Base-by-base conservation (phyloP, 768 basidiomycete species). In the button mushroom (Agaricus bisporus) region DNA sequence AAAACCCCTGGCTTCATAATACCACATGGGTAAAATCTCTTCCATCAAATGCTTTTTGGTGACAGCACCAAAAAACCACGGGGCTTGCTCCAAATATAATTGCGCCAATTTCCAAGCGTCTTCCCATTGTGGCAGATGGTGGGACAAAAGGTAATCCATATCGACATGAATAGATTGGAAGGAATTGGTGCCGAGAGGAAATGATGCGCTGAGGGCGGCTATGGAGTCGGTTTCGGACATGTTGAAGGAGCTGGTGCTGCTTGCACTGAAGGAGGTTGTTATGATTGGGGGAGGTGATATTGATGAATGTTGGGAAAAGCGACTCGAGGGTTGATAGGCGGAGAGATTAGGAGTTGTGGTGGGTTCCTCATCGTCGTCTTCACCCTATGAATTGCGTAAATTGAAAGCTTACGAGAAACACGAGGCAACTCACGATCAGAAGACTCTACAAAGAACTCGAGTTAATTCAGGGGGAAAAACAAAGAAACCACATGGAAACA, bases 21-120 rank as follows among this genome's bases (percentile, higher is more conserved):
- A 87, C 81, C 82, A 86, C 41, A 79, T 59, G 14, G 85, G 85
- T n/a, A 86, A 68, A 15, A 81, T 66, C 55, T 86, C 83, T 52
- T 85, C 80, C n/a, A 79, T 65, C 8, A 86, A 66, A 56, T 90
- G 86, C 14, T 70, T 71, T 41, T 74, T 71, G 2, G 82, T 82
- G 36, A 89, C 79, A 2, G 86, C 82, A 18, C 86, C 83, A 54
- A 86, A 88, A 63, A 88, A 87, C 88, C 88, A 90, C 0, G 85
- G 83, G 2, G 86, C 85, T 61, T 86, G 82, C n/a, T 83, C 82
- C 38, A 88, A 75, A 64, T 89, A 90, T 11, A 86, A 72, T n/a
- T 81, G 76, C 59, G 76, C 77, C 32, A 90, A 73, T 29, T 79
- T 75, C 42, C 66, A 70, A 0, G 83, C 81, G 36, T 85, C 82